phyloP scores from a whole-genome alignment of 1,284 basidiomycete genomes.

The Hemileia vastatrix region DNA sequence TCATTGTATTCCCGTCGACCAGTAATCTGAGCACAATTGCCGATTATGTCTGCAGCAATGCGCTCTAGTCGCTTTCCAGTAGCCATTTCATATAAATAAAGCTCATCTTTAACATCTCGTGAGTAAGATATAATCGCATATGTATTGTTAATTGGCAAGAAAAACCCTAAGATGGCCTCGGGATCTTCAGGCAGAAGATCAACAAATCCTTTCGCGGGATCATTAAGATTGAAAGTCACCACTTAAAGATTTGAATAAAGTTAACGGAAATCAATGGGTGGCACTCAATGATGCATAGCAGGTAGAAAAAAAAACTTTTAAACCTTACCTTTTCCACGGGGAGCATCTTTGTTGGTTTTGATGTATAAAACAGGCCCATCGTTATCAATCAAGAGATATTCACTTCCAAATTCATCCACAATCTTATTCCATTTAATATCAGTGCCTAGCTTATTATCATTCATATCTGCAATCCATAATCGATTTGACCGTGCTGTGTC shows the following conservation, averaged over 20 bases:
- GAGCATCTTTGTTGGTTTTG: constrained; percentile 24
- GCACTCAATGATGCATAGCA: constrained; percentile 34
- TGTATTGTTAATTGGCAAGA: constrained; percentile 53
- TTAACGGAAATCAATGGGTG: not conserved
- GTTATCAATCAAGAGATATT: constrained; percentile 47
- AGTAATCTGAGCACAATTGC: constrained; percentile 54
- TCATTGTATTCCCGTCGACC: constrained; percentile 54
- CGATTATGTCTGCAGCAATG: constrained; percentile 61
- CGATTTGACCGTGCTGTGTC: constrained; percentile 61
- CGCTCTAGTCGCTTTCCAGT: constrained; percentile 54
- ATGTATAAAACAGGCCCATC: constrained; percentile 27
- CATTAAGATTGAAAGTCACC: constrained; percentile 57
- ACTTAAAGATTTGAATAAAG: constrained; percentile 53
- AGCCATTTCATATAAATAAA: constrained; percentile 59
- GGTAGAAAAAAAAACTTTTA: constrained; percentile 48
- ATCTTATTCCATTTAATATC: constrained; percentile 63
- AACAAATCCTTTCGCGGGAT: constrained; percentile 49
- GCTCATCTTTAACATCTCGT: constrained; percentile 70
- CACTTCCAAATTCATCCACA: constrained; percentile 56
- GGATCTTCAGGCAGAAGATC: constrained; percentile 63
- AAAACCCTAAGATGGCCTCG: constrained; percentile 55
- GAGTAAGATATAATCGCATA: constrained; percentile 61
- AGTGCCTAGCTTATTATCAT: constrained; percentile 53
- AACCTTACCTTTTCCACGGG: constrained; percentile 11
- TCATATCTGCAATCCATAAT: constrained; percentile 62